These are phyloP conservation scores for Plasmodium malariae DNA, from an alignment of 169 alveolate genomes.

Conservation along the genomic window DNA sequence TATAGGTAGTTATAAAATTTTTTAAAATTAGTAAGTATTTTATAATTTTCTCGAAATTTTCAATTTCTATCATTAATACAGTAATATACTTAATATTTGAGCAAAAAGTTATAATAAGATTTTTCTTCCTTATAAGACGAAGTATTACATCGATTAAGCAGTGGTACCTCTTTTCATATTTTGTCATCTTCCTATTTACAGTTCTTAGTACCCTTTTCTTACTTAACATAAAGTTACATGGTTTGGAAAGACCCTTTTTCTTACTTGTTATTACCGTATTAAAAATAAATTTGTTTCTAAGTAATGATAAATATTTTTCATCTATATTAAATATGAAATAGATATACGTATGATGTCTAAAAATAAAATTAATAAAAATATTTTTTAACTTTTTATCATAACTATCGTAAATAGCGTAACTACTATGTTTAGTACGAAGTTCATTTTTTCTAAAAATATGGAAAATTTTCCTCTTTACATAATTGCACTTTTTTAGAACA, in stretches of 20 bases:
- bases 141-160: constrained; percentile 3
- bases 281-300: neutral
- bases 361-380: neutral
- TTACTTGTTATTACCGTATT: neutral
- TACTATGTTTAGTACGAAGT: neutral
- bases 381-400: constrained; percentile 16
- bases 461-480: neutral
- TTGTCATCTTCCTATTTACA: neutral
- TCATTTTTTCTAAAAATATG: neutral
- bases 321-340: neutral
- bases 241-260: neutral
- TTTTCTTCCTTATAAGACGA: constrained; percentile 11
- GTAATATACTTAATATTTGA: constrained; percentile 4
- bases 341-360: neutral
- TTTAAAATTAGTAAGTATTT: constrained; percentile 13
- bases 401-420: neutral
- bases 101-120: neutral
- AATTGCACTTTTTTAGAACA: neutral
- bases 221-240: neutral
- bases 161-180: neutral
- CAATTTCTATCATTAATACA: neutral
- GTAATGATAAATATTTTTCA: neutral
- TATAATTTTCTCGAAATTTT: constrained; percentile 17
- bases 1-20: constrained; percentile 1
- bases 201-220: neutral